Evolutionary conservation across 331 rosid species (phyloP).

Genomic region (Prunus yedoensis): DNA sequence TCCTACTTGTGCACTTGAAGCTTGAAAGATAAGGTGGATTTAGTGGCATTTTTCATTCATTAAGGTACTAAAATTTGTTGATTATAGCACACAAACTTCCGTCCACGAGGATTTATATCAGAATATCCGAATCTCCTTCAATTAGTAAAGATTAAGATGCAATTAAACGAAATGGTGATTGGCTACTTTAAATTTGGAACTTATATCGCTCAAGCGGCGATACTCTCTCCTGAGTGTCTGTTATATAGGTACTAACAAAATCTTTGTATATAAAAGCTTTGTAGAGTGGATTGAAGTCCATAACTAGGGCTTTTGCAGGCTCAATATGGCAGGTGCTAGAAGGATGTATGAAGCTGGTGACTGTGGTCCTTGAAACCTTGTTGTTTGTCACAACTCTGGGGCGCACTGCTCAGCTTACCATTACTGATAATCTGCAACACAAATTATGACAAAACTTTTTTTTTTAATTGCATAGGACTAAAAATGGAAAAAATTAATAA

Average conservation of each 20-base stretch:
- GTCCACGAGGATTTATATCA: neutral
- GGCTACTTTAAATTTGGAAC: neutral
- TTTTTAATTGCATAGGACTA: neutral
- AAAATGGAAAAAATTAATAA: neutral
- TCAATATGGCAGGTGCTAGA: constrained; percentile 36
- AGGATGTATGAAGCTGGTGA: constrained; percentile 45
- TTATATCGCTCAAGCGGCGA: constrained; percentile 12
- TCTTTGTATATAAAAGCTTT: constrained; percentile 14
- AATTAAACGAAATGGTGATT: neutral
- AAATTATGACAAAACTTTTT: neutral
- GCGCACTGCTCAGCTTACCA: constrained; percentile 34
- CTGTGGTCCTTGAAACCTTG: constrained; percentile 31
- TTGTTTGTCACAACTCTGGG: constrained; percentile 49
- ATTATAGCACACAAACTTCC: neutral
- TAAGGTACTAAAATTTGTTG: constrained; percentile 10
- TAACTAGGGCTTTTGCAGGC: constrained; percentile 34
- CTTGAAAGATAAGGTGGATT: constrained; percentile 45
- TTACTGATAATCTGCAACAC: constrained; percentile 35
- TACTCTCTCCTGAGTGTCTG: constrained; percentile 1
- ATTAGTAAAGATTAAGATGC: neutral
- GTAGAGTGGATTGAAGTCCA: constrained; percentile 2
- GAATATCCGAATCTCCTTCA: too few species aligned
- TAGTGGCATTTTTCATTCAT: constrained; percentile 49
- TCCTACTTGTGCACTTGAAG: constrained; percentile 38
- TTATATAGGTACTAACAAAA: constrained; percentile 11